Conservation (phyloP, 441 rosid species). For the Bruguiera hainesii region DNA sequence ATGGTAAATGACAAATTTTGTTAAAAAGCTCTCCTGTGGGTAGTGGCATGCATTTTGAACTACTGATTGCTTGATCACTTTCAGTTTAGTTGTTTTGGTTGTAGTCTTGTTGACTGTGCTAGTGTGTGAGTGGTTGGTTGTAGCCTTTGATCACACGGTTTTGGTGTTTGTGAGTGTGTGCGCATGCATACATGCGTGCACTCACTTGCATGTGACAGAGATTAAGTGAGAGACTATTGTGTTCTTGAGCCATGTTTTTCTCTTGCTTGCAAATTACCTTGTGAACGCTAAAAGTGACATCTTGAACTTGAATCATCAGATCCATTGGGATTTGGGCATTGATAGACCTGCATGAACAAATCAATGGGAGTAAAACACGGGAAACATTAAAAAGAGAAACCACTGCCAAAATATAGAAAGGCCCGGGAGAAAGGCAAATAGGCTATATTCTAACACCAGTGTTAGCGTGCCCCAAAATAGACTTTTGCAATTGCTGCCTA, state of each 20-base stretch:
- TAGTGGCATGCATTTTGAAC: no score
- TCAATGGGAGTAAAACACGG: not conserved
- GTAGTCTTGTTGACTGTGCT: no score
- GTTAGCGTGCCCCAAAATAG: not conserved
- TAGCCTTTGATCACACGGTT: no score
- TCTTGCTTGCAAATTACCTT: constrained; percentile 42
- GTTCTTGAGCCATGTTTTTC: not conserved
- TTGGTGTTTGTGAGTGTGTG: no score
- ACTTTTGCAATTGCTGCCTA: constrained; percentile 6
- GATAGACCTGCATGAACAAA: constrained; percentile 50
- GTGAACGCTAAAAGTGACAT: constrained; percentile 62
- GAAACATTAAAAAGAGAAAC: not conserved
- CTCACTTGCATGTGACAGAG: no score
- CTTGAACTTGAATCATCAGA: constrained; percentile 60
- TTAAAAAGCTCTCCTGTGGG: no score
- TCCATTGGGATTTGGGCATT: constrained; percentile 63
- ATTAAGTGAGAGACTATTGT: not conserved
- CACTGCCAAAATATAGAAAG: constrained; percentile 4
- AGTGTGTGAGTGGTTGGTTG: no score
- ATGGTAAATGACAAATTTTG: no score
- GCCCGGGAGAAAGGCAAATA: not conserved
- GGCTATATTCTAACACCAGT: constrained; percentile 4
- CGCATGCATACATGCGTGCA: no score
- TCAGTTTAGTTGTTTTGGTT: no score
- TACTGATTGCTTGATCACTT: no score